Base-by-base conservation (phyloP, 148 eudicot species). In the Nepenthes mirabilis region DNA sequence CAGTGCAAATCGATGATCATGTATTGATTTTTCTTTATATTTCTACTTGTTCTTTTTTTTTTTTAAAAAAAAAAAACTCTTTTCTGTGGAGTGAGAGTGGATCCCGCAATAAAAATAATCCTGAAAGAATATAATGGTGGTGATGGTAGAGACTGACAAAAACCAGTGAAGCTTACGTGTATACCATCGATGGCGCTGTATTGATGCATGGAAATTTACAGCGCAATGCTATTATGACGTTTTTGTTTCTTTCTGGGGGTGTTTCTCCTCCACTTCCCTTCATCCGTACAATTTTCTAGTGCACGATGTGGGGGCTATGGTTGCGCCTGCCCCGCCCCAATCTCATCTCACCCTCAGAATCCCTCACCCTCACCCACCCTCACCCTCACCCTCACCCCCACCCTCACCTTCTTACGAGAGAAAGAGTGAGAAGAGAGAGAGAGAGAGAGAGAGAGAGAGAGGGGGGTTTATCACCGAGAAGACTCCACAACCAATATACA, bases 181-280 rank as follows among this genome's bases (percentile, higher is more conserved):
- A 52, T 52, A 52, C 32, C 55, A 52, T 52, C 32, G 32, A 52
- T 52, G 55, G 47, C 62, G 32, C 6, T 34, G 52, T 33, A 48
- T 64, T 43, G 40, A 58, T 69, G 67, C 73, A 69, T 69, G 73
- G 58, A 63, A 57, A 57, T 57, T 63, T 43, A 58, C 54, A 53
- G 74, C 37, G 60, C 35, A 43, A 36, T 34, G 34, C 43, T 60
- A 64, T 70, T 62, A 70, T 70, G 64, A 65, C 47, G 57, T 57
- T 65, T 71, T 71, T 71, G 75, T 71, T 71, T 71, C 62, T 43
- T 60, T 60, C 69, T 65, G 75, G 70, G 75, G 65, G 60, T 65
- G 65, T 71, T 71, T 71, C 65, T 56, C 65, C 37, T 55, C 67
- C 40, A 33, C 60, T 59, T 62, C 67, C 56, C 51, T 33, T 56